Base-by-base conservation (phyloP, 352 stramenopile genomes). In the Phytophthora cryptogea region DNA sequence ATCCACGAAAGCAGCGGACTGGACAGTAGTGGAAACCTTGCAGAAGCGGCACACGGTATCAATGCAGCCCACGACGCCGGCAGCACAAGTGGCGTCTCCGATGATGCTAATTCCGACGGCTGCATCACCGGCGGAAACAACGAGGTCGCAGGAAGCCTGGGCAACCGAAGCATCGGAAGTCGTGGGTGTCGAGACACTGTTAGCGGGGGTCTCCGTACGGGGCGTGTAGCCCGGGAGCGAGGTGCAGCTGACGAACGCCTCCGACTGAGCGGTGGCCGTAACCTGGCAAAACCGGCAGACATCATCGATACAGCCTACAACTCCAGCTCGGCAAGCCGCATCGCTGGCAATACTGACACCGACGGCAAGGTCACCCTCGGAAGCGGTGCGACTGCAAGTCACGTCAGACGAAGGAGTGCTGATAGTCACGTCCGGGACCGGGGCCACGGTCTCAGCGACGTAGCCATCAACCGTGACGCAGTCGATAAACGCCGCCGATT, bases 231-330 rank as follows among this genome's bases (percentile, higher is more conserved):
- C n/a, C 1, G 33, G 4, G 1, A 63, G n/a, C 2, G 44, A 50
- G 9, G 65, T 36, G n/a, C 66, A 74, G 28, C 23, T 49, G 31
- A 59, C 23, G 16, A 81, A 55, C 9, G 58, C 56, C 8, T 41
- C 14, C 2, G 66, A 81, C 41, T 69, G 43, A 14, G 27, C 11
- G 1, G 72, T 76, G 20, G 14, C 36, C 2, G 23, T 50, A 6
- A 49, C 33, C 35, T 82, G 70, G 65, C 72, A 81, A 58, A 71
- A 79, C 31, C 70, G 70, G 55, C 72, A 82, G 0, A 71, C 54
- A 6, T 46, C 46, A 13, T 76, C 54, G 3, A 79, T 68, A 35
- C 73, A 82, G 20, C 73, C 73, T 13, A 71, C n/a, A 33, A 70
- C 72, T 16, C 70, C 72, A n/a, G 5, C 36, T 17, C 8, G 17